Conservation (phyloP, 495 filamentous ascomycete species). For the Astrothelium macrocarpum region DNA sequence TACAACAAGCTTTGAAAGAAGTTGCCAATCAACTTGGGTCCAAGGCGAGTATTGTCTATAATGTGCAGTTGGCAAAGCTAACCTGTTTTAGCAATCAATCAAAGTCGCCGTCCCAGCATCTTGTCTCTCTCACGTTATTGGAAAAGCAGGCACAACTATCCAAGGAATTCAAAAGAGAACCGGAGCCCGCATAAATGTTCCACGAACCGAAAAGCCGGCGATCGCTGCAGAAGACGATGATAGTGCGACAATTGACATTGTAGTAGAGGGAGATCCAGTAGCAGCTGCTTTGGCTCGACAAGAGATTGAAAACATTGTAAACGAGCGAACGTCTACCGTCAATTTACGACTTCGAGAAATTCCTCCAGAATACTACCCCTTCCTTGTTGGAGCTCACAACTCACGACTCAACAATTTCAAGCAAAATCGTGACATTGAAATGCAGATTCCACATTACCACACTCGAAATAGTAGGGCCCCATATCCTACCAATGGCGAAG, state of each 20-base stretch:
- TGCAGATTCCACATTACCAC: slow-evolving; percentile 72
- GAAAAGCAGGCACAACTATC: slow-evolving; percentile 79
- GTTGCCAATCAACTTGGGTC: slow-evolving; percentile 73
- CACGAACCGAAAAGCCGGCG: slow-evolving; percentile 56
- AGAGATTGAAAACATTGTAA: slow-evolving; percentile 75
- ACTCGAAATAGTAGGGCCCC: slow-evolving; percentile 61
- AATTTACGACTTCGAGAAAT: slow-evolving; percentile 67
- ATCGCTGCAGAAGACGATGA: slow-evolving; percentile 57
- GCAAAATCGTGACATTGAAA: slow-evolving; percentile 56
- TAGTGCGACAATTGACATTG: slow-evolving; percentile 67
- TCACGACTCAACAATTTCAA: slow-evolving; percentile 57
- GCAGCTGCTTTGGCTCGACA: slow-evolving; percentile 69
- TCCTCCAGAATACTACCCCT: slow-evolving; percentile 89
- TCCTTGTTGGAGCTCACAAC: slow-evolving; percentile 79
- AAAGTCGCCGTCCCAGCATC: slow-evolving; percentile 73
- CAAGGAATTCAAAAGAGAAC: slow-evolving; percentile 76
- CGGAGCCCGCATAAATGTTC: slow-evolving; percentile 79
- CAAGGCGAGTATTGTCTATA: slow-evolving; percentile 49
- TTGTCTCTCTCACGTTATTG: slow-evolving; percentile 78
- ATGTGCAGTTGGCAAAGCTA: slow-evolving; percentile 1
- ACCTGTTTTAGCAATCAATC: slow-evolving; percentile 50
- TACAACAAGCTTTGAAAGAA: slow-evolving; percentile 75
- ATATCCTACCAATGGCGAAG: slow-evolving; percentile 52
- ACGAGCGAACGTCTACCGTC: slow-evolving; percentile 72
- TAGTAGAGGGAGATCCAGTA: slow-evolving; percentile 82